Percentiles rank a stretch among this genome's conserved stretches.
Conservation (phyloP, 1,284 basidiomycete species). For the Ceratobasidium sp. region DNA sequence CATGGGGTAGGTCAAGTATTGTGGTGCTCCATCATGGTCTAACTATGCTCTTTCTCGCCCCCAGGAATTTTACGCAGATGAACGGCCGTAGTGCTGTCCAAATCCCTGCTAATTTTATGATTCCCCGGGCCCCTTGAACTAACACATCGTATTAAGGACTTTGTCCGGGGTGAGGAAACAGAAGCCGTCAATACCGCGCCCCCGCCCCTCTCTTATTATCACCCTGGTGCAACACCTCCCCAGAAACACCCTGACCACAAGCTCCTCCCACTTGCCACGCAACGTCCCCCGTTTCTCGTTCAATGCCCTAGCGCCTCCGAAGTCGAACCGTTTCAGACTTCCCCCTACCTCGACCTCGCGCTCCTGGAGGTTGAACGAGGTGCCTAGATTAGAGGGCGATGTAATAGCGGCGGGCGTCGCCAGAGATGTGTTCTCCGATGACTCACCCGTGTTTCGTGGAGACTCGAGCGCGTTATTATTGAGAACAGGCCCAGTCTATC, state of each 20-base stretch:
- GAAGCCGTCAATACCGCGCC: slow-evolving; percentile 67
- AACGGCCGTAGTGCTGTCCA: slow-evolving; percentile 14
- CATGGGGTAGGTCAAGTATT: slow-evolving; percentile 68
- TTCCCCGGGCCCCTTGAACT: slow-evolving; percentile 81
- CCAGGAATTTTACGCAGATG: slow-evolving; percentile 63
- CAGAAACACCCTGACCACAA: slow-evolving; percentile 52
- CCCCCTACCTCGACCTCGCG: slow-evolving; percentile 72
- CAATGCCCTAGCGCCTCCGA: slow-evolving; percentile 63
- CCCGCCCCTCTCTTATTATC: slow-evolving; percentile 1
- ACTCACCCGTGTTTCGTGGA: not conserved
- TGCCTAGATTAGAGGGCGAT: slow-evolving; percentile 77
- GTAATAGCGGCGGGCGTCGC: slow-evolving; percentile 64
- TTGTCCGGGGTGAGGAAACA: slow-evolving; percentile 87
- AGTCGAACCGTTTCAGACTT: slow-evolving; percentile 63
- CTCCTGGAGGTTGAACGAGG: slow-evolving; percentile 81
- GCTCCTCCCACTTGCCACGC: slow-evolving; percentile 28
- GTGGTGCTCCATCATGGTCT: not conserved
- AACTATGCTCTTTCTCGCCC: slow-evolving; percentile 44
- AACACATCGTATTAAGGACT: slow-evolving; percentile 79
- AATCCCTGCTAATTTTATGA: not conserved
- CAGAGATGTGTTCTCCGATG: slow-evolving; percentile 63
- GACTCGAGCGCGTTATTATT: not conserved
- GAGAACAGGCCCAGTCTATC: slow-evolving; percentile 32
- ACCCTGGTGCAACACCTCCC: slow-evolving; percentile 68
- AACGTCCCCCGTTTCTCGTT: slow-evolving; percentile 56